Base-by-base conservation (phyloP, 1,284 basidiomycete genomes). In the Cutaneotrichosporon sp. region DNA sequence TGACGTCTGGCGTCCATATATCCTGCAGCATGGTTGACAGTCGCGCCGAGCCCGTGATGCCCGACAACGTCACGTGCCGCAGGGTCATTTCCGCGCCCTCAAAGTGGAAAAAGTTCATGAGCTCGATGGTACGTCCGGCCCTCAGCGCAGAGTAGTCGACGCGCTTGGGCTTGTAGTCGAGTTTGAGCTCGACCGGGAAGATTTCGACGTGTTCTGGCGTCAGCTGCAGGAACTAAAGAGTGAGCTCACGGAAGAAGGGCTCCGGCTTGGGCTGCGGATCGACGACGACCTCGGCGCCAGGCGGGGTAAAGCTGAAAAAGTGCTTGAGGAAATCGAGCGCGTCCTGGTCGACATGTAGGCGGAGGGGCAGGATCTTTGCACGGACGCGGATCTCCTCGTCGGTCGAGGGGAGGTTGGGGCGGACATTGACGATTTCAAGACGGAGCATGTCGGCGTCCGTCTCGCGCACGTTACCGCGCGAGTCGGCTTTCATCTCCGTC, bases 81-180 rank as follows among this genome's bases (percentile, higher is more conserved):
- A 99, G 76, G 0, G 91, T 94, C 90, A 98, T 97, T 73, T 97
- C 94, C 3, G 94, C 88, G 0, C 90, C 94, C 64, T 98, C 94
- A 64, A 98, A 99, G 74, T 97, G 93, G 84, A 99, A 98, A 72
- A 98, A 97, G 72, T 99, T 99, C 94, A 98, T 97, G 52, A 98
- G 77, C 70, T 98, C 96, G 57, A 96, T 94, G 0, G 91, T 92
- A 69, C 82, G 84, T 13, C 96, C 96, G 64, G 93, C 86, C 15
- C 86, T 82, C 46, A 97, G 77, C n/a, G 92, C 93, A 54, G 84
- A 78, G 72, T 97, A 96, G 73, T 98, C 90, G 21, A 98, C 91
- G 4, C 93, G 84, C 56, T 97, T 90, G 43, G 96, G 94, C 74
- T 99, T 98, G 75, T 98, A 99, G 71, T 99, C 94, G 9, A 98